These are phyloP conservation scores for Torrubiellomyces zombiae DNA, from an alignment of 2,329 filamentous ascomycete species.

Conservation along the genomic window DNA sequence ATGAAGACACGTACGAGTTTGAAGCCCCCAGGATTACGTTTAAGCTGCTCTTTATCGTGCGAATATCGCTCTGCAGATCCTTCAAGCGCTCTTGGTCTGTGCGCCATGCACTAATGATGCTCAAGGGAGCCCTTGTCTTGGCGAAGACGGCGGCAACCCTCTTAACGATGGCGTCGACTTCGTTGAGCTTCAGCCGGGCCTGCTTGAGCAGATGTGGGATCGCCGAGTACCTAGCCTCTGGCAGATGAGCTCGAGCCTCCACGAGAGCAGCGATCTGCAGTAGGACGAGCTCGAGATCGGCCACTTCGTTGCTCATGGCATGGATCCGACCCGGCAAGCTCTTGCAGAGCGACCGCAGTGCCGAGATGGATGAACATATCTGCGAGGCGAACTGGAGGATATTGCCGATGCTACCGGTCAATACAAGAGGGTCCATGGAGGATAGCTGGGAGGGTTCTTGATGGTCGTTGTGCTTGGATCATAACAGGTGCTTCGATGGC, in stretches of 20 bases:
- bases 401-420: constrained; percentile 10
- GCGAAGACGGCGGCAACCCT: constrained; percentile 5
- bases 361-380: constrained; percentile 8
- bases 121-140: constrained; percentile 5
- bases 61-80: constrained; percentile 11
- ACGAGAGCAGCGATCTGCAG: constrained; percentile 9
- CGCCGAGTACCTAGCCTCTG: constrained; percentile 4
- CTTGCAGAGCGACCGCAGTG: constrained; percentile 10
- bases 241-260: constrained; percentile 5
- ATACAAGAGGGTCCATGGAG: constrained; percentile 9
- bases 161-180: constrained; percentile 10
- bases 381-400: constrained; percentile 9
- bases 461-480: constrained; percentile 1
- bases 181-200: constrained; percentile 9
- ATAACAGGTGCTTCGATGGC: not conserved
- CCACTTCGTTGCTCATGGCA: constrained; percentile 15
- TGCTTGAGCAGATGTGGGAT: constrained; percentile 10
- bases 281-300: constrained; percentile 13
- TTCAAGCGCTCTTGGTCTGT: constrained; percentile 10
- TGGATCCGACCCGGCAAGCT: constrained; percentile 11
- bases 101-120: constrained; percentile 6
- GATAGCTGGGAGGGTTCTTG: too few relatives aligned
- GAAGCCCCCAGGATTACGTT: constrained; percentile 13
- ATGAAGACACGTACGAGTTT: constrained; percentile 9
- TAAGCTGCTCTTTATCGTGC: constrained; percentile 11